Evolutionary conservation across 495 filamentous ascomycete species (phyloP).

Genomic region (Lasiosphaeriaceae sp.): DNA sequence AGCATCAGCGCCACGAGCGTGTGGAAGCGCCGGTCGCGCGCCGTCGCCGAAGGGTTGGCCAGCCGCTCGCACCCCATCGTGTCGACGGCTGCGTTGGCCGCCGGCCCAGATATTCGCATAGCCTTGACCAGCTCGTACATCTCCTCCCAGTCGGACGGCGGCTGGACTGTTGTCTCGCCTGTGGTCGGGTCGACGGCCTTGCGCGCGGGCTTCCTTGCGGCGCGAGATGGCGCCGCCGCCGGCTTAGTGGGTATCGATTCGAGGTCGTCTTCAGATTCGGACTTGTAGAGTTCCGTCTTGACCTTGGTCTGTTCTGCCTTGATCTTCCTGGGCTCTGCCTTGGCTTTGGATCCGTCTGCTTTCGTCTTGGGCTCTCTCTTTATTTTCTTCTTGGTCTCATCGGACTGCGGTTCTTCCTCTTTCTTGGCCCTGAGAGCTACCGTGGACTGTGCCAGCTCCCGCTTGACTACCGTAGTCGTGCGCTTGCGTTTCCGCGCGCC

Average conservation of each 20-base stretch:
- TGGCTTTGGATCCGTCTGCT: not conserved
- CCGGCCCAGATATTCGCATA: slow-evolving; percentile 70
- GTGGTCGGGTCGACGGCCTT: slow-evolving; percentile 53
- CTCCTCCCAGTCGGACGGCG: slow-evolving; percentile 80
- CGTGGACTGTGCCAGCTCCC: not conserved
- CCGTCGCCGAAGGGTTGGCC: slow-evolving; percentile 47
- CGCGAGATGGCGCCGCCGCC: slow-evolving; percentile 33
- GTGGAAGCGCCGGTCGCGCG: slow-evolving; percentile 77
- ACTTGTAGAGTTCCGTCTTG: slow-evolving; percentile 15
- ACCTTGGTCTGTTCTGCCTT: slow-evolving; percentile 9
- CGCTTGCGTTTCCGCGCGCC: slow-evolving; percentile 41
- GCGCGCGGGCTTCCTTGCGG: slow-evolving; percentile 60
- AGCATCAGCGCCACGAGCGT: slow-evolving; percentile 93
- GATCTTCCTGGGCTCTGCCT: slow-evolving; percentile 12
- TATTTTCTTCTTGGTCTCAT: not conserved
- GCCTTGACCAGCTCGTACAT: slow-evolving; percentile 72
- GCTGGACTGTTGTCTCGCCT: slow-evolving; percentile 51
- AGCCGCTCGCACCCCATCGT: slow-evolving; percentile 95
- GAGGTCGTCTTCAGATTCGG: slow-evolving; percentile 8
- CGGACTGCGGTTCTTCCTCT: not conserved
- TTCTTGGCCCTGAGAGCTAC: slow-evolving; percentile 10
- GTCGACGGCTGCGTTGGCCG: slow-evolving; percentile 75
- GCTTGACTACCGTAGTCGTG: slow-evolving; percentile 37
- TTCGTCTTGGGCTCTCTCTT: slow-evolving; percentile 11
- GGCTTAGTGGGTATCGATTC: slow-evolving; percentile 21